A percentile compares a stretch with the other conserved stretches of the same genome.
phyloP scores from a whole-genome alignment of 257 asterid species.

The Solanum rostratum region DNA sequence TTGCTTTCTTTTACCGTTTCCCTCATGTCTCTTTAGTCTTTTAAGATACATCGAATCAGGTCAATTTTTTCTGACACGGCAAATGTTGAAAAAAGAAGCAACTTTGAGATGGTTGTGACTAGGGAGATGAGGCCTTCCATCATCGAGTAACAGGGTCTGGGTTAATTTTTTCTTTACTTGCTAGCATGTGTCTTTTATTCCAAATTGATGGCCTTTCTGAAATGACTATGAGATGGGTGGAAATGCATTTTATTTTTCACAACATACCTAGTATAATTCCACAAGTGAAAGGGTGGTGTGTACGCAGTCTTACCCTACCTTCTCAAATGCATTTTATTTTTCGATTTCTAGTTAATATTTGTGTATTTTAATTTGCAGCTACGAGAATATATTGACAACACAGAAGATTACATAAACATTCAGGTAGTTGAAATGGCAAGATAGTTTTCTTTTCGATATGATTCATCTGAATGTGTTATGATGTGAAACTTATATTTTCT shows the following conservation, averaged over 20 bases:
- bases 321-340: background rate
- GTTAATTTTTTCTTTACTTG: background rate
- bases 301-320: background rate
- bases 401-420: conserved; percentile 91
- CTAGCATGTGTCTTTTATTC: background rate
- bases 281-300: background rate
- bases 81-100: background rate
- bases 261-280: background rate
- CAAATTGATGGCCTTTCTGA: background rate
- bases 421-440: conserved; percentile 38
- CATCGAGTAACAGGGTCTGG: background rate
- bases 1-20: background rate
- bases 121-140: background rate
- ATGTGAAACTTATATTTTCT: conserved; percentile 1
- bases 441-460: background rate
- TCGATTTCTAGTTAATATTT: background rate
- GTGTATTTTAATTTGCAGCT: conserved; percentile 34
- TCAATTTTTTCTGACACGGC: background rate
- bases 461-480: background rate
- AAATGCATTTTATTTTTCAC: background rate
- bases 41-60: background rate
- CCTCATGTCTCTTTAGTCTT: background rate
- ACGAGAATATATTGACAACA: conserved; percentile 84
- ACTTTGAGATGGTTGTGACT: background rate
- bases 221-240: background rate